These are phyloP conservation scores for Boletellus deceptivus DNA, from an alignment of 1,284 basidiomycete genomes.

Conservation along the genomic window DNA sequence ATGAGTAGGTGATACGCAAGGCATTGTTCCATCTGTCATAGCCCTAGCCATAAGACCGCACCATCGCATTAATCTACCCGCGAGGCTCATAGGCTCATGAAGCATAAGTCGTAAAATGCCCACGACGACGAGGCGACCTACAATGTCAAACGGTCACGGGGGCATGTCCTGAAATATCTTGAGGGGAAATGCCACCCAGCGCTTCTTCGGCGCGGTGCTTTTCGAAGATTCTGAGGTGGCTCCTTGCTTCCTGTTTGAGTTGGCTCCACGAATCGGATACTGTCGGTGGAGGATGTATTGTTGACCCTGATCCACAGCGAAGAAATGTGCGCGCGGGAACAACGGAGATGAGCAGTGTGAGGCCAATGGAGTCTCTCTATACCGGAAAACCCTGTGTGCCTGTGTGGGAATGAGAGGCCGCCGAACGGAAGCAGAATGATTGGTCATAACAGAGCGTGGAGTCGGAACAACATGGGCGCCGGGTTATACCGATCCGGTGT, in stretches of 20 bases:
- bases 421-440: conserved; percentile 18
- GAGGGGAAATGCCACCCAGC: conserved; percentile 5
- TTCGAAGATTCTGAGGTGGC: conserved; percentile 25
- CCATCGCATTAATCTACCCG: conserved; percentile 10
- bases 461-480: conserved; percentile 6
- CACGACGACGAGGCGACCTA: background rate
- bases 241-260: conserved; percentile 14
- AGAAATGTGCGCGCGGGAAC: conserved; percentile 28
- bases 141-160: conserved; percentile 5
- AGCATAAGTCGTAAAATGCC: conserved; percentile 17
- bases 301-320: conserved; percentile 34
- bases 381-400: conserved; percentile 17
- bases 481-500: conserved; percentile 2
- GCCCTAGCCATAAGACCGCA: conserved; percentile 1
- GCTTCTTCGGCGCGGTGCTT: conserved; percentile 34
- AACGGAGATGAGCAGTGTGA: conserved; percentile 16
- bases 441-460: conserved; percentile 18
- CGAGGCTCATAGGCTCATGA: conserved; percentile 17
- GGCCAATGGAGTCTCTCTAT: conserved; percentile 3
- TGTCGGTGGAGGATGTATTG: conserved; percentile 13
- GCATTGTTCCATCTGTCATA: background rate
- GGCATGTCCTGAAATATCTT: conserved; percentile 29
- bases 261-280: conserved; percentile 2
- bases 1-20: background rate
- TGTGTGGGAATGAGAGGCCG: conserved; percentile 28